A percentile compares a stretch with the other conserved stretches of the same genome.
These are phyloP conservation scores for Noccaea bulbosa DNA, from an alignment of 345 rosid genomes.

Conservation along the genomic window DNA sequence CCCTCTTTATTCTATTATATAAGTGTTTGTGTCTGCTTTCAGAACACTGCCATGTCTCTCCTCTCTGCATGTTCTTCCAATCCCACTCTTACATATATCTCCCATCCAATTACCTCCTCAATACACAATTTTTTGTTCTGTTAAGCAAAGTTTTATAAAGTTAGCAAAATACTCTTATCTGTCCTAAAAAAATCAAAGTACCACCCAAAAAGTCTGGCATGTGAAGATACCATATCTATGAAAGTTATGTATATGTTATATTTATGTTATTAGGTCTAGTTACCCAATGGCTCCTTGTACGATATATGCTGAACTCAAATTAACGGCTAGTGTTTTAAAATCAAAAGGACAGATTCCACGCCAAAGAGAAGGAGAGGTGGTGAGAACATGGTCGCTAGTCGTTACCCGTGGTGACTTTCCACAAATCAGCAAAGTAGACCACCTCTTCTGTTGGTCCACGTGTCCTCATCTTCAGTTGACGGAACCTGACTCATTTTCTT, in stretches of 20 bases:
- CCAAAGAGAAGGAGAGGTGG: slow-evolving; percentile 1
- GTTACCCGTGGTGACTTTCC: too few relatives aligned
- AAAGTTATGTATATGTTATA: slow-evolving; percentile 1
- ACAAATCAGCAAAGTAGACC: not conserved
- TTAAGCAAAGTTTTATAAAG: too few relatives aligned
- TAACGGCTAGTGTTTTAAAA: too few relatives aligned
- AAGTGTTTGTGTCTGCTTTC: slow-evolving; percentile 43
- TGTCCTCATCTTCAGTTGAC: too few relatives aligned
- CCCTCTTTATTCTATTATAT: slow-evolving; percentile 34
- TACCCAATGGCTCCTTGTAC: too few relatives aligned
- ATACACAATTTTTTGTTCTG: too few relatives aligned
- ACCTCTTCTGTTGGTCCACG: not conserved
- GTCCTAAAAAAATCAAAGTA: too few relatives aligned
- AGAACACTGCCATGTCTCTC: slow-evolving; percentile 43
- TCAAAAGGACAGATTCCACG: not conserved
- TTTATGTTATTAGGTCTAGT: too few relatives aligned
- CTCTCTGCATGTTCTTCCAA: slow-evolving; percentile 42
- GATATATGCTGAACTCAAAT: too few relatives aligned
- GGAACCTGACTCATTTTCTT: too few relatives aligned
- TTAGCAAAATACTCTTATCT: too few relatives aligned
- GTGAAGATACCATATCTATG: slow-evolving; percentile 14
- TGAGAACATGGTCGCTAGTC: slow-evolving; percentile 11
- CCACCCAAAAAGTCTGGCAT: slow-evolving; percentile 30
- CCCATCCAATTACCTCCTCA: too few relatives aligned
- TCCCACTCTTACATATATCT: slow-evolving; percentile 32